Percentiles rank a stretch among this genome's conserved stretches.
Evolutionary conservation across 129 eudicot genomes (phyloP).

Genomic region (Chrysanthemum makinoi): DNA sequence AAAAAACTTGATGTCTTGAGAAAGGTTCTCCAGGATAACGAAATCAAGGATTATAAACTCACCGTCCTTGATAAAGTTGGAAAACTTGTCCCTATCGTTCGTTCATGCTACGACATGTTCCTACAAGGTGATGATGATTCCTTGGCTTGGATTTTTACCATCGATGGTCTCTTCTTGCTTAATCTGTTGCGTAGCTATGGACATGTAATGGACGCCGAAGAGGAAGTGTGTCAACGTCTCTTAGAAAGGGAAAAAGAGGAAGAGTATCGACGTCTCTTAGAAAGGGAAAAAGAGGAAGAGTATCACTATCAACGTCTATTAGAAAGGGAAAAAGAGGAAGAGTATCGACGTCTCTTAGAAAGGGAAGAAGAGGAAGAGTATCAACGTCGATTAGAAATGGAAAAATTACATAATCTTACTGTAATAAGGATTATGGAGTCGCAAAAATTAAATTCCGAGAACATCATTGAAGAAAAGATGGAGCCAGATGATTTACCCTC

Average conservation of each 20-base stretch:
- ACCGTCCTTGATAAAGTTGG: neutral
- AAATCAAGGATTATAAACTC: neutral
- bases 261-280: no score
- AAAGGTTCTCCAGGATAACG: neutral
- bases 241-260: no score
- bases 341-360: no score
- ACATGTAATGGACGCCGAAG: neutral
- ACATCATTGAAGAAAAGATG: neutral
- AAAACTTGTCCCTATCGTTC: slow-evolving; percentile 10
- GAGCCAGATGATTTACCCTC: neutral
- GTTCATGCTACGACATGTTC: slow-evolving; percentile 39
- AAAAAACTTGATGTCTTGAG: slow-evolving; percentile 29
- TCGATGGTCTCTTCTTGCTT: slow-evolving; percentile 46
- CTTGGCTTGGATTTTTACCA: slow-evolving; percentile 36
- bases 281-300: no score
- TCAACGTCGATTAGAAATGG: no score
- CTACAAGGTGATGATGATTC: slow-evolving; percentile 14
- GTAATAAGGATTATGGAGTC: no score
- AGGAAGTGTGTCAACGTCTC: neutral
- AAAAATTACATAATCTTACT: no score
- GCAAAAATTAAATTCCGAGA: no score
- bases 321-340: no score
- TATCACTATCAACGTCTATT: no score
- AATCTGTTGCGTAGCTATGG: slow-evolving; percentile 8
- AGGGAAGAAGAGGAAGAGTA: no score